Conservation (phyloP, 1,139 yeast species). For the Hemisphaericaspora xylanilytica region DNA sequence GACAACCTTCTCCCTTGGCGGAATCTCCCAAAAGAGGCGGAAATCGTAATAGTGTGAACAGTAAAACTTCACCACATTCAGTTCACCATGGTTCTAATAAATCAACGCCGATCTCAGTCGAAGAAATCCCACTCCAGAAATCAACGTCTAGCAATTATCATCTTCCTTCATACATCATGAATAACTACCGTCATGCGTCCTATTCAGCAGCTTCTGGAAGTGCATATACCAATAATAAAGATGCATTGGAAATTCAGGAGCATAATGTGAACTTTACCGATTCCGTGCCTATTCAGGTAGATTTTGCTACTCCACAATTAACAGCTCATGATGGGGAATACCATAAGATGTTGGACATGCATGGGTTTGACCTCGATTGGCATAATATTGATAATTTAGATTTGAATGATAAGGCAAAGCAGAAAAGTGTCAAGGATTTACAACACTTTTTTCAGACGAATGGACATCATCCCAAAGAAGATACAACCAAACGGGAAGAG, state of each 20-base stretch:
- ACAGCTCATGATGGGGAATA: constrained; percentile 27
- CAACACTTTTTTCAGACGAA: constrained; percentile 14
- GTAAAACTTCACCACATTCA: constrained; percentile 2
- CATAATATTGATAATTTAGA: constrained; percentile 32
- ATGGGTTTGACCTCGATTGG: constrained; percentile 38
- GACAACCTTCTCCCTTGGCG: constrained; percentile 1
- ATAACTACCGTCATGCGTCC: constrained; percentile 59
- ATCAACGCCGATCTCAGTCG: constrained; percentile 6
- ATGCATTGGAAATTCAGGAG: constrained; percentile 24
- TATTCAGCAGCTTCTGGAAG: constrained; percentile 77
- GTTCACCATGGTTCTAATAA: constrained; percentile 3
- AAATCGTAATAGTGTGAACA: not conserved
- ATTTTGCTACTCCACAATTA: constrained; percentile 77
- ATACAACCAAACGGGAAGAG: not conserved
- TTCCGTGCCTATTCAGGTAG: constrained; percentile 60
- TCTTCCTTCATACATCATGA: constrained; percentile 11
- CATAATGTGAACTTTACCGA: constrained; percentile 18
- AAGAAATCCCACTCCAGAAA: constrained; percentile 3
- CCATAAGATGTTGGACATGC: constrained; percentile 19
- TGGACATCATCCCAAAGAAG: constrained; percentile 2
- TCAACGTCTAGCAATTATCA: constrained; percentile 2
- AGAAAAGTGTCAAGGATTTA: constrained; percentile 15
- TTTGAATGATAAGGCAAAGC: constrained; percentile 16
- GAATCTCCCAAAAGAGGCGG: constrained; percentile 7
- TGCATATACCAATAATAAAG: constrained; percentile 60